Evolutionary conservation across 2,329 filamentous ascomycete species (phyloP), one percentile per base, ranked within the genome.

Genomic region (Chaetoscypha palmicola): DNA sequence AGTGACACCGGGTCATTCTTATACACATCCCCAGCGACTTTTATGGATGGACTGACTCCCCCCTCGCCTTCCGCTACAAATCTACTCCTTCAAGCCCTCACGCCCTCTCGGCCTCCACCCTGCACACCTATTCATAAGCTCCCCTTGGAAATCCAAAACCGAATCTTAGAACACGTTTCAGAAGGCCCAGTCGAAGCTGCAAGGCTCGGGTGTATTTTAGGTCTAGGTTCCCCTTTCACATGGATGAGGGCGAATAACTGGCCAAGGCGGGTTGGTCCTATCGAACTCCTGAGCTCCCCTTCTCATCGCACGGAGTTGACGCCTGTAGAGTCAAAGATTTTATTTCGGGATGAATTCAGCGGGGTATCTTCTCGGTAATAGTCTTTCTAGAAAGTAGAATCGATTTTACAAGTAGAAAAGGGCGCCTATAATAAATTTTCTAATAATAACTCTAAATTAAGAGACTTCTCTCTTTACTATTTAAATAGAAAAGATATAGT

Each of bases 101-200:
- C 24, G 34, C 9, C 37, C 22, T 32, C 40, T 19, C 23, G 33
- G 8, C 32, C 19, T 26, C 45, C 17, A 4, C 22, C 22, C 14
- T 14, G 10, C 12, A 41, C 38, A 14, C 14, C 21, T 10, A 17
- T 49, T 14, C 41, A 49, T 39, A 36, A 17, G 12, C 24, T 49
- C 11, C 49, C 49, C 12, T 1, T 49, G 3, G 46, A 51, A 36
- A 40, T 49, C 23, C 46, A 49, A 37, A 41, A 43, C 20, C 35
- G 41, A 16, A 46, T 51, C 26, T 22, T 49, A 14, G 20, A 26
- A 41, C 30, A 45, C 38, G 38, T 49, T 14, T 49, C 47, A 9
- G 11, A 46, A 33, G 38, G 37, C n/a, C 43, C 43, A 2, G n/a
- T 47, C 5, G 43, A 49, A 38, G 35, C 36, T 28, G 49, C 49